A percentile compares a stretch with the other conserved stretches of the same genome.
These are phyloP conservation scores for Pythium rishiriense DNA, from an alignment of 352 stramenopile genomes.

Conservation along the genomic window DNA sequence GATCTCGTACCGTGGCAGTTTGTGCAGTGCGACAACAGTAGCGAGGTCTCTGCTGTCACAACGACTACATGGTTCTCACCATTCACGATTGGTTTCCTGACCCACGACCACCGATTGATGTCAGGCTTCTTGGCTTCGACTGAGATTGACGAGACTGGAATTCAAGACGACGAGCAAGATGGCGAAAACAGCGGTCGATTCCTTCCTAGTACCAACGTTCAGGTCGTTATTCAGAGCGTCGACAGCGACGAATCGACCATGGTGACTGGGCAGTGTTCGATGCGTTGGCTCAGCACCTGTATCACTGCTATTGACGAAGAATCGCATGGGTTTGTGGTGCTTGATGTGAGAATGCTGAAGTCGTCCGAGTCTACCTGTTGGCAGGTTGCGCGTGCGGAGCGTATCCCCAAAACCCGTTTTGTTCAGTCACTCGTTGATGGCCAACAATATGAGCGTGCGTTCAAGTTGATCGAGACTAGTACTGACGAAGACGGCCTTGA, in stretches of 20 bases:
- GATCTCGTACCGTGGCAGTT: conserved; percentile 59
- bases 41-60: background rate
- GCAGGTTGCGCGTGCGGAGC: background rate
- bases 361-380: background rate
- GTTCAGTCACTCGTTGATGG: conserved; percentile 40
- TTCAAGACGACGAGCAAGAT: background rate
- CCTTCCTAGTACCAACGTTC: no score
- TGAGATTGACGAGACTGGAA: background rate
- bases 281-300: background rate
- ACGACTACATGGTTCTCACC: conserved; percentile 22
- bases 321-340: background rate
- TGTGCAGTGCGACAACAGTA: conserved; percentile 11
- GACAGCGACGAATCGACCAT: background rate
- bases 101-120: background rate
- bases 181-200: background rate
- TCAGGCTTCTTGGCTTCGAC: conserved; percentile 11
- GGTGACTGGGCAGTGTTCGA: background rate
- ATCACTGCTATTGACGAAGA: background rate
- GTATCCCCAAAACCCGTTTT: conserved; percentile 23
- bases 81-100: conserved; percentile 14
- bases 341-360: background rate
- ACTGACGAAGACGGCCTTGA: conserved; percentile 22
- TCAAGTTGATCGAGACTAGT: conserved; percentile 26
- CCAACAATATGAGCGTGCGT: conserved; percentile 40
- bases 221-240: conserved; percentile 4